Conservation (phyloP, 495 filamentous ascomycete genomes). For the Lepidopterella palustris region DNA sequence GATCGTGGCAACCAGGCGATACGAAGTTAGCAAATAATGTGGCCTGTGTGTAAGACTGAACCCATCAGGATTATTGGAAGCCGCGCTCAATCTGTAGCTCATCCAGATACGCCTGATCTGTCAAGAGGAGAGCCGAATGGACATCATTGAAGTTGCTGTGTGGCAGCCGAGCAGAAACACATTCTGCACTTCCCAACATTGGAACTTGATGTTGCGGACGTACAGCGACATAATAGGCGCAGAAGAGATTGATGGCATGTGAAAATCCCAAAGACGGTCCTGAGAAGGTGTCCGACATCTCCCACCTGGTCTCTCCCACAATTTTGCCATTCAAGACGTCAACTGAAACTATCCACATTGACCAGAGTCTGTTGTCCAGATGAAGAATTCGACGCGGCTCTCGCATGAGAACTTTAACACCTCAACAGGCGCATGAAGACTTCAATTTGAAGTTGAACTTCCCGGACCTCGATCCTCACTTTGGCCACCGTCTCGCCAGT, state of each 20-base stretch:
- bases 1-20: conserved; percentile 21
- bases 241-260: conserved; percentile 13
- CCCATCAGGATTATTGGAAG: conserved; percentile 13
- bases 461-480: conserved; percentile 12
- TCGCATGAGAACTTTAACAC: conserved; percentile 32
- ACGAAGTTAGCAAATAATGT: conserved; percentile 11
- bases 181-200: conserved; percentile 2
- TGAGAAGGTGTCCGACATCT: conserved; percentile 31
- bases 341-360: conserved; percentile 31
- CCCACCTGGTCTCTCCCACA: conserved; percentile 30
- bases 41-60: conserved; percentile 32
- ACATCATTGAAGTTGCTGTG: conserved; percentile 25
- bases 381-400: conserved; percentile 34
- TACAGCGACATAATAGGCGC: conserved; percentile 17
- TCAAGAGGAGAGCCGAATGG: conserved; percentile 2
- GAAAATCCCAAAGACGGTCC: conserved; percentile 34
- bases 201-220: conserved; percentile 18
- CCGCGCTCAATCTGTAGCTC: conserved; percentile 28
- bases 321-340: conserved; percentile 12
- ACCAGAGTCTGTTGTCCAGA: conserved; percentile 37
- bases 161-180: not conserved
- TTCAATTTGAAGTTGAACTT: no score
- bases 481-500: conserved; percentile 26
- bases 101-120: conserved; percentile 10
- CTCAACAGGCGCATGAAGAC: conserved; percentile 34